A percentile compares a stretch with the other conserved stretches of the same genome.
These are phyloP conservation scores for Penicillium robsamsonii DNA, from an alignment of 495 filamentous ascomycete species.

Conservation along the genomic window DNA sequence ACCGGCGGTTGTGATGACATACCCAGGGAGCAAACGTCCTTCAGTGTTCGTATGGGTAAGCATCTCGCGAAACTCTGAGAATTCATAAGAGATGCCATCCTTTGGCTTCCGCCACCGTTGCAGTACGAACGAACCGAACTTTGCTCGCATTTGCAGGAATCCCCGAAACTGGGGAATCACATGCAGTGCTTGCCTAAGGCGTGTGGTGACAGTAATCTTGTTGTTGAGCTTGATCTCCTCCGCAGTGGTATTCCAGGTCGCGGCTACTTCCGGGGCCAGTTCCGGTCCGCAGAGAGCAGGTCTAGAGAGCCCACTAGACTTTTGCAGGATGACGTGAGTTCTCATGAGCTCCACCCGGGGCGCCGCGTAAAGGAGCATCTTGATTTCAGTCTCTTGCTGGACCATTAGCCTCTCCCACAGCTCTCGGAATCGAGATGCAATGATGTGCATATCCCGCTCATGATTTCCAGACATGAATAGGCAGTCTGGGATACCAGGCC, in stretches of 20 bases:
- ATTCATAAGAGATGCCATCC: not conserved
- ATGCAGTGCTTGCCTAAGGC: not conserved
- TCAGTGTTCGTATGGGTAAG: not conserved
- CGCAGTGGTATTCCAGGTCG: not conserved
- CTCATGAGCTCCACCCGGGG: not conserved
- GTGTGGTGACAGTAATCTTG: not conserved
- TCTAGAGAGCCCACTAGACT: not conserved
- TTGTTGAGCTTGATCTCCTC: not conserved
- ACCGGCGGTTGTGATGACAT: not conserved
- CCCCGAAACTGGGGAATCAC: not conserved
- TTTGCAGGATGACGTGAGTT: not conserved
- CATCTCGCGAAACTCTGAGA: constrained; percentile 7
- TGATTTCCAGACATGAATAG: constrained; percentile 3
- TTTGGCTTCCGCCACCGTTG: not conserved
- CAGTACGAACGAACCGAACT: constrained; percentile 3
- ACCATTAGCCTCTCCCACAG: not conserved
- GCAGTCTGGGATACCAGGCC: not conserved
- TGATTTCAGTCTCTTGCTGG: constrained; percentile 6
- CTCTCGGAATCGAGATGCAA: not conserved
- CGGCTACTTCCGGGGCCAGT: not conserved
- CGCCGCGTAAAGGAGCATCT: not conserved
- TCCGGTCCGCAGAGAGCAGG: not conserved
- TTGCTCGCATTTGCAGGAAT: constrained; percentile 8
- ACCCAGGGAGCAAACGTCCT: constrained; percentile 7
- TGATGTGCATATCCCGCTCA: not conserved